phyloP scores from a whole-genome alignment of 2,329 filamentous ascomycete genomes.

The Pseudomassariella vexata region DNA sequence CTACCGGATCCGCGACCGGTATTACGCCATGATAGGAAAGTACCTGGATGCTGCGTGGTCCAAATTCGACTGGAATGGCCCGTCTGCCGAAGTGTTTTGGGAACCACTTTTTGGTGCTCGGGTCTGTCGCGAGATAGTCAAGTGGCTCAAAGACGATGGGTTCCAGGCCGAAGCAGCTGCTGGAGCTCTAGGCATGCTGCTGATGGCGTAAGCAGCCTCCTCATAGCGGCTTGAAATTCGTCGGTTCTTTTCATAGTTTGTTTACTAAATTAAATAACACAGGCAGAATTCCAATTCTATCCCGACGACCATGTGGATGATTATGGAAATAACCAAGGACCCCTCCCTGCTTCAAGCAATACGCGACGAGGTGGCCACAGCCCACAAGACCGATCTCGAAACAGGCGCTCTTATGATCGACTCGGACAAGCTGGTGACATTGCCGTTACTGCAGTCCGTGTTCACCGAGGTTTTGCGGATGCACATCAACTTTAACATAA shows the following conservation, averaged over 20 bases:
- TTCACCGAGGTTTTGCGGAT: conserved; percentile 20
- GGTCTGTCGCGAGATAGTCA: conserved; percentile 12
- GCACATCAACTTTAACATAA: conserved; percentile 17
- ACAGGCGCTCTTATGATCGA: conserved; percentile 13
- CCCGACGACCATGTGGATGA: conserved; percentile 20
- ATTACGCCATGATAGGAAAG: conserved; percentile 8
- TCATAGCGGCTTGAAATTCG: background rate
- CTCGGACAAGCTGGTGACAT: conserved; percentile 10
- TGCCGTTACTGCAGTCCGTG: conserved; percentile 21
- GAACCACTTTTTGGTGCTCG: conserved; percentile 22
- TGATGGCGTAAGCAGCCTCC: conserved; percentile 10
- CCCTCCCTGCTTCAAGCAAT: conserved; percentile 12
- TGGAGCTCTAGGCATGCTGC: background rate
- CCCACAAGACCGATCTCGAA: conserved; percentile 4
- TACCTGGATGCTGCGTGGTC: conserved; percentile 9
- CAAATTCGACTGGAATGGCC: conserved; percentile 13
- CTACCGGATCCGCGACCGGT: conserved; percentile 10
- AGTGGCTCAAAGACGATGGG: conserved; percentile 12
- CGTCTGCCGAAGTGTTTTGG: conserved; percentile 14
- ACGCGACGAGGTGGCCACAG: conserved; percentile 14
- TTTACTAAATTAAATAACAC: background rate
- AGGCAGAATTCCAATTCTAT: conserved; percentile 23
- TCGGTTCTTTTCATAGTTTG: background rate
- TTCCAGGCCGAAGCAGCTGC: conserved; percentile 9
- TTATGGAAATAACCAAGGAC: conserved; percentile 22